A percentile compares a stretch with the other conserved stretches of the same genome.
Evolutionary conservation across 2,329 filamentous ascomycete species (phyloP).

Genomic region (Cadophora luteo-olivacea): DNA sequence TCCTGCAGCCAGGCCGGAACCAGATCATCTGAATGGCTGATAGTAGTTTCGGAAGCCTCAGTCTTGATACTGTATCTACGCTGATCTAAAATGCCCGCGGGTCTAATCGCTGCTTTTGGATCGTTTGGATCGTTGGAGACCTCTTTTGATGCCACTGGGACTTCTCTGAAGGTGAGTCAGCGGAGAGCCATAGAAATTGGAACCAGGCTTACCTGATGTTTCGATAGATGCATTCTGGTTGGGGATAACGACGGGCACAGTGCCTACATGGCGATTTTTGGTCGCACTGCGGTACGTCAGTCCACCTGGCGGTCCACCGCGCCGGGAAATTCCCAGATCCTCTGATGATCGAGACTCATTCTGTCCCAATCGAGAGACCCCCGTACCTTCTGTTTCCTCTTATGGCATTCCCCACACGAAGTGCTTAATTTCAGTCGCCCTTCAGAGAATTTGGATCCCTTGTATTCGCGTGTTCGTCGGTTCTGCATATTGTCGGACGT

Average conservation of each 20-base stretch:
- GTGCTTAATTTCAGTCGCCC: slow-evolving; percentile 41
- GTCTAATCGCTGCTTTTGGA: background rate
- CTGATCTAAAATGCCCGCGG: background rate
- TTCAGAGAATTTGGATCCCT: slow-evolving; percentile 26
- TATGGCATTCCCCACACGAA: slow-evolving; percentile 58
- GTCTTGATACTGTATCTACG: background rate
- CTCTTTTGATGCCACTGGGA: background rate
- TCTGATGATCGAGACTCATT: background rate
- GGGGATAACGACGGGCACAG: slow-evolving; percentile 58
- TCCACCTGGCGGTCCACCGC: background rate
- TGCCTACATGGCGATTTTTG: slow-evolving; percentile 61
- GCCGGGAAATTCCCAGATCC: background rate
- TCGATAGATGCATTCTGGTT: slow-evolving; percentile 57
- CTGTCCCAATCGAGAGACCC: background rate
- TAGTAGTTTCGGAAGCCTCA: background rate
- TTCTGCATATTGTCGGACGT: slow-evolving; percentile 28
- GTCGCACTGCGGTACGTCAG: slow-evolving; percentile 52
- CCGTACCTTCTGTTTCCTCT: slow-evolving; percentile 58
- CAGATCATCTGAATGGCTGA: background rate
- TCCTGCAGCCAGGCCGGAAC: slow-evolving; percentile 7
- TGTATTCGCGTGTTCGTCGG: slow-evolving; percentile 10
- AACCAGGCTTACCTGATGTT: slow-evolving; percentile 37
- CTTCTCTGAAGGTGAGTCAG: background rate
- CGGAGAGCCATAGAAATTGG: background rate
- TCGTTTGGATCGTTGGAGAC: background rate